phyloP scores from a whole-genome alignment of 2,329 filamentous ascomycete genomes.

The Talaromyces atroroseus region DNA sequence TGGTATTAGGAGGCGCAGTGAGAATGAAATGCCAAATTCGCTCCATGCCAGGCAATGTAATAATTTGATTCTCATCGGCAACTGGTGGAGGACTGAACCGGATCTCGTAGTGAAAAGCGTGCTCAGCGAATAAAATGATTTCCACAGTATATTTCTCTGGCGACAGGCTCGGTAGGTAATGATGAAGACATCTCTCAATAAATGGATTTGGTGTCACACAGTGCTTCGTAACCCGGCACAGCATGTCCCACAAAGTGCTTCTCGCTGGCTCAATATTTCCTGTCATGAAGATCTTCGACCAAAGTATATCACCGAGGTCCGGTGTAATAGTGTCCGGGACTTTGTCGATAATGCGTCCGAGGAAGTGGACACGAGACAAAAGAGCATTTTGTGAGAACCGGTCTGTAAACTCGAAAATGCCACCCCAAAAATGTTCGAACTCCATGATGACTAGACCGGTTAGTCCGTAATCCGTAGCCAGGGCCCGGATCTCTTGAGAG shows the following conservation, averaged over 20 bases:
- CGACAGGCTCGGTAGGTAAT: slow-evolving; percentile 35
- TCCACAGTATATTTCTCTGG: slow-evolving; percentile 35
- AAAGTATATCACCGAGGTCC: slow-evolving; percentile 60
- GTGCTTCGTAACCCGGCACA: slow-evolving; percentile 43
- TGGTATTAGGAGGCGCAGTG: slow-evolving; percentile 57
- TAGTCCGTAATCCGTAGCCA: slow-evolving; percentile 58
- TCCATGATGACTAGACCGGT: slow-evolving; percentile 60
- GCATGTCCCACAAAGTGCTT: slow-evolving; percentile 62
- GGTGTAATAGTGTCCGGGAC: slow-evolving; percentile 58
- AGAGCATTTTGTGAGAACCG: slow-evolving; percentile 40
- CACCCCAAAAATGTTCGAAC: slow-evolving; percentile 52
- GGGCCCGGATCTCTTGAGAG: slow-evolving; percentile 48
- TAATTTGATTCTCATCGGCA: slow-evolving; percentile 33
- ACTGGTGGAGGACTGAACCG: slow-evolving; percentile 51
- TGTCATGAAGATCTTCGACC: slow-evolving; percentile 66
- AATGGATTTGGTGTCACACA: slow-evolving; percentile 33
- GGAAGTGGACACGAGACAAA: slow-evolving; percentile 53
- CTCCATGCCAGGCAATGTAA: slow-evolving; percentile 52
- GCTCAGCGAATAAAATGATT: slow-evolving; percentile 40
- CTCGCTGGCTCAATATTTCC: slow-evolving; percentile 57
- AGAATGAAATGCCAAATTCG: slow-evolving; percentile 81
- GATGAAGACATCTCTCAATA: slow-evolving; percentile 39
- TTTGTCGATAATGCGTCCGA: slow-evolving; percentile 54
- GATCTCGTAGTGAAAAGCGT: slow-evolving; percentile 45
- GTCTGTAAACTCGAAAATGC: slow-evolving; percentile 38